These are phyloP conservation scores for Picocystis sp. DNA, from an alignment of 163 green algal genomes.

Conservation along the genomic window DNA sequence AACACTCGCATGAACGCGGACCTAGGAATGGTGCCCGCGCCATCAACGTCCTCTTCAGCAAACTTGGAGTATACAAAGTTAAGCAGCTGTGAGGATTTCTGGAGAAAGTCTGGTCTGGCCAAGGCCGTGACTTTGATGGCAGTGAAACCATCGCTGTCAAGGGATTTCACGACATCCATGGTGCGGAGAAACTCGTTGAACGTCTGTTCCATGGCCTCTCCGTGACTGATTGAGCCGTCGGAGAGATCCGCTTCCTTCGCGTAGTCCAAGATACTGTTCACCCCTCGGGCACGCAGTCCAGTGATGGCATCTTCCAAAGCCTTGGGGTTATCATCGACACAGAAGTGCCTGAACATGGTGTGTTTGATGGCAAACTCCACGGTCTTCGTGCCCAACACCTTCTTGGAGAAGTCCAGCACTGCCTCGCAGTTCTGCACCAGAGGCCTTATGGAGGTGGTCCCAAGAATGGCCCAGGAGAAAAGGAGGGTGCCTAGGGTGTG, in stretches of 20 bases:
- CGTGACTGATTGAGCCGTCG: background rate
- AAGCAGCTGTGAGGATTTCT: constrained; percentile 2
- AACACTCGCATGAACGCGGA: constrained; percentile 10
- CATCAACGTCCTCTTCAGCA: constrained; percentile 14
- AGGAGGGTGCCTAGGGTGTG: too few relatives aligned
- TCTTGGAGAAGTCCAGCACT: too few relatives aligned
- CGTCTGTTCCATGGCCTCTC: constrained; percentile 1
- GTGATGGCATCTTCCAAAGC: constrained; percentile 18
- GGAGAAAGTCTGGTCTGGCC: constrained; percentile 36
- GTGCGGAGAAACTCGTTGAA: constrained; percentile 50
- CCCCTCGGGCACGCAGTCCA: constrained; percentile 29
- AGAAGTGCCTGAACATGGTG: constrained; percentile 60
- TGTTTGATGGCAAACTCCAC: constrained; percentile 15
- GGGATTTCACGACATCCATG: constrained; percentile 43
- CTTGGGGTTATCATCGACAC: constrained; percentile 28
- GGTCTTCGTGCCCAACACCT: too few relatives aligned
- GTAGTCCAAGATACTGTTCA: constrained; percentile 72
- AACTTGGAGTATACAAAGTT: background rate
- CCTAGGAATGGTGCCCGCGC: constrained; percentile 10
- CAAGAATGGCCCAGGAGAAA: too few relatives aligned
- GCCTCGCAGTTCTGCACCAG: too few relatives aligned
- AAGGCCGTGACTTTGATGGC: constrained; percentile 77
- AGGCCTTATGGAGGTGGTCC: too few relatives aligned
- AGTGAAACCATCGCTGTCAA: constrained; percentile 47
- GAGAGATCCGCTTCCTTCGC: constrained; percentile 62